Evolutionary conservation across 2,329 filamentous ascomycete genomes (phyloP).

Genomic region (Botryotinia convoluta): DNA sequence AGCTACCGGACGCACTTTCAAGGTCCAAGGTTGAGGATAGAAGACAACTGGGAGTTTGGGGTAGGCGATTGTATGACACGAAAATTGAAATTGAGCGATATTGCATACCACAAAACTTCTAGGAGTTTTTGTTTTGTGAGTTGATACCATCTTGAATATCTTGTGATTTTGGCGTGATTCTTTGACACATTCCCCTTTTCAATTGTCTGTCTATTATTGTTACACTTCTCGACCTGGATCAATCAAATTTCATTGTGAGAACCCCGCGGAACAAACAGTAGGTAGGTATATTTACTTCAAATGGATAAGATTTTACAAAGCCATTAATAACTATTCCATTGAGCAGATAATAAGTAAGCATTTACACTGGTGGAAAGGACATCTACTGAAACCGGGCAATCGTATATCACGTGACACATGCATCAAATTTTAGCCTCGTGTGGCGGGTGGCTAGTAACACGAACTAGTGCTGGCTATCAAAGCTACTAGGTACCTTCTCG

Average conservation of each 20-base stretch:
- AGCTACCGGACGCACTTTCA: constrained; percentile 92
- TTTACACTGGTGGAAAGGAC: not conserved
- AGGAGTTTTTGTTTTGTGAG: not conserved
- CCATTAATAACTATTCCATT: not conserved
- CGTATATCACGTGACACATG: not conserved
- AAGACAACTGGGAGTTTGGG: constrained; percentile 21
- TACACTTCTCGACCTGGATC: not conserved
- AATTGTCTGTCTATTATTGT: not conserved
- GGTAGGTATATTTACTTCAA: not conserved
- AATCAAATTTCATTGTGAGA: not conserved
- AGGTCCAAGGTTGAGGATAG: constrained; percentile 35
- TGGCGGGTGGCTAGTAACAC: constrained; percentile 10
- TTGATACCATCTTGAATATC: not conserved
- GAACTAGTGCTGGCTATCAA: constrained; percentile 19
- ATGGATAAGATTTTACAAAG: not conserved
- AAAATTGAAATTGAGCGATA: constrained; percentile 18
- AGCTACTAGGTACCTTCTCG: constrained; percentile 11
- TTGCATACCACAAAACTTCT: constrained; percentile 2
- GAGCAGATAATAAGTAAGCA: not conserved
- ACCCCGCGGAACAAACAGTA: not conserved
- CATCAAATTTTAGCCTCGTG: not conserved
- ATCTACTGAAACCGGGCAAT: not conserved
- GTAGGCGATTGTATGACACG: constrained; percentile 8
- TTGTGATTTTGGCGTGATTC: not conserved
- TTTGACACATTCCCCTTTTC: not conserved